Percentiles rank a stretch among this genome's conserved stretches.
phyloP scores from a whole-genome alignment of 441 rosid genomes.

The Theobroma grandiflorum region DNA sequence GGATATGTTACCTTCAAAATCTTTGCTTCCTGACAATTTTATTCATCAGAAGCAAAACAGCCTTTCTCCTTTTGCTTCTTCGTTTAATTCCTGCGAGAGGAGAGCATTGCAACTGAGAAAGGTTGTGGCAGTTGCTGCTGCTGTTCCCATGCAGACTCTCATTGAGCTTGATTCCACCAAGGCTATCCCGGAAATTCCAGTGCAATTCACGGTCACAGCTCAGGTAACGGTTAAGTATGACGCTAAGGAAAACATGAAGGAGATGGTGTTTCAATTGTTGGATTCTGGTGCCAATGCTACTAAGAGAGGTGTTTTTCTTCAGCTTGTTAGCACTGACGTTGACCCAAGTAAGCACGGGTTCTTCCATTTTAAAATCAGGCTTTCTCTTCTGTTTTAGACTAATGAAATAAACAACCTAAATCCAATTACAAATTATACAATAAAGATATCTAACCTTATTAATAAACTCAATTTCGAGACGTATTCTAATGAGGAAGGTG shows the following conservation, averaged over 20 bases:
- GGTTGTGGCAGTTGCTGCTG: background rate
- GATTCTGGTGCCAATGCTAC: background rate
- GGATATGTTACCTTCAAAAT: background rate
- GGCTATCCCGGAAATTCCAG: background rate
- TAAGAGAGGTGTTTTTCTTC: slow-evolving; percentile 2
- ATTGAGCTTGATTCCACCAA: background rate
- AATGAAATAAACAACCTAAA: no score
- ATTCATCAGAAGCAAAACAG: background rate
- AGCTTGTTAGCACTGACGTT: slow-evolving; percentile 13
- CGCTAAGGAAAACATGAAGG: background rate
- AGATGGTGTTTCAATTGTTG: slow-evolving; percentile 1
- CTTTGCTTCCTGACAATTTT: background rate
- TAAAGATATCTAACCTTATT: no score
- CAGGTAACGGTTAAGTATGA: background rate
- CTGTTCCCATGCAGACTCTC: background rate
- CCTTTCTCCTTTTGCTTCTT: background rate
- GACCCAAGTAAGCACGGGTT: slow-evolving; percentile 5
- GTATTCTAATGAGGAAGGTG: background rate
- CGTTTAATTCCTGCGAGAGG: background rate
- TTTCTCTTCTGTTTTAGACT: background rate
- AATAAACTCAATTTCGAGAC: no score
- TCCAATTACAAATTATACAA: no score
- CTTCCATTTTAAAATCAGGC: background rate
- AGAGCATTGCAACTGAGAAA: background rate
- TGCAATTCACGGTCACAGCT: background rate